Evolutionary conservation across 2,329 filamentous ascomycete species (phyloP), one percentile per base, ranked within the genome.

Genomic region (Fusarium ambrosium): DNA sequence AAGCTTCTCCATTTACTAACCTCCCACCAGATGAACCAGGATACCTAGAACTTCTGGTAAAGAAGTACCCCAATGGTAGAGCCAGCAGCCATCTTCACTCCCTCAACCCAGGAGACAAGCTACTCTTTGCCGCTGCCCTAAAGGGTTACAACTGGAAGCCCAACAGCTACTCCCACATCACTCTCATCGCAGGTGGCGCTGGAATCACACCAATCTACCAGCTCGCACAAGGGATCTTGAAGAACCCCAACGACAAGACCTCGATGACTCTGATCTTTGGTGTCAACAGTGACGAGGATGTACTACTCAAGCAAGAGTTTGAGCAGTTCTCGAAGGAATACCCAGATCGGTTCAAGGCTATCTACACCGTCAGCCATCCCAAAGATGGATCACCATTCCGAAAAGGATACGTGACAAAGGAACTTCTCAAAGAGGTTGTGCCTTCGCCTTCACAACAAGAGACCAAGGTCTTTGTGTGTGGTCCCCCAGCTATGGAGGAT

Each of bases 141-240:
- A 85, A 85, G 20, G 88, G 86, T 29, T 88, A 89, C 79, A 77
- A 81, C 37, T 93, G 89, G 88, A 87, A 84, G 24, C 83, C 88
- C 32, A 88, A 87, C 72, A 82, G 83, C 79, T 85, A 81, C 77
- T 79, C 78, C 4, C 86, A 89, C 71, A 81, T 94, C n/a, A 88
- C 89, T 4, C 85, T 94, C 43, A 88, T 94, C 51, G 92, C 92
- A 1, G 92, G 93, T 53, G 92, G 93, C 14, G 92, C 91, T 0
- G 93, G 93, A 20, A 93, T 95, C 73, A 94, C 92, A 0, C 92
- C 93, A 0, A 87, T 92, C 73, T 93, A 90, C 79, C 91, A 93
- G 79, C 87, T 93, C 2, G 85, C 89, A 2, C 88, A 86, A 59
- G 89, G 89, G 3, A 92, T 93, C 66, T 83, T 93, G n/a, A 81